Evolutionary conservation across 148 eudicot genomes (phyloP), one percentile per base, ranked within the genome.

Genomic region (Fagopyrum esculentum): DNA sequence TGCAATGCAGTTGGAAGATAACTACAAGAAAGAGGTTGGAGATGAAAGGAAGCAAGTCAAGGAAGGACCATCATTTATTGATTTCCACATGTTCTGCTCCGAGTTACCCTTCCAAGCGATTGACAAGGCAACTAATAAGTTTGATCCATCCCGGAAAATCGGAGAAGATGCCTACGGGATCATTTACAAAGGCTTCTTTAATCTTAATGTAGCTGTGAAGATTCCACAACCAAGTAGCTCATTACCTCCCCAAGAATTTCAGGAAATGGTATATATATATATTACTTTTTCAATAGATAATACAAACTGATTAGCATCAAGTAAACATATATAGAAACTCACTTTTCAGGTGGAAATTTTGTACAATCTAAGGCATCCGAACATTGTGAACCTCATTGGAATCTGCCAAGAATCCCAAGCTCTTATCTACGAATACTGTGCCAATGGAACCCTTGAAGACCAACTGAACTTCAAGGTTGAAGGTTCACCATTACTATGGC

Each of bases 141-240:
- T 92, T 72, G 84, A 89, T 77, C 82, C 75, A 54, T 84, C 86
- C 56, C 78, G 84, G 82, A 92, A 87, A 86, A 87, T 92, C 45
- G 91, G 92, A 60, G 93, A 92, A 86, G 96, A 95, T 60, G 92
- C 92, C 51, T 89, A 88, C 78, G 97, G 92, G 22, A 86, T 71
- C 81, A 86, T 89, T 60, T 95, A 86, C 72, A 83, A 72, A 83
- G 96, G 91, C 48, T n/a, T 77, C 40, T 80, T 95, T 45, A 86
- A 86, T 50, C 86, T 92, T 81, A 81, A 84, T 83, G 96, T 90
- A 60, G 97, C 96, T 73, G 82, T 92, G 79, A 92, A 90, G 82
- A 75, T 87, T 78, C 86, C 81, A 49, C 82, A 86, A 69, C 81
- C 91, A 16, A 48, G 82, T 76, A 89, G 87, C 81, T 70, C 47